Evolutionary conservation across 352 stramenopile genomes (phyloP), one percentile per base, ranked within the genome.

Genomic region (Phytophthora boehmeriae): DNA sequence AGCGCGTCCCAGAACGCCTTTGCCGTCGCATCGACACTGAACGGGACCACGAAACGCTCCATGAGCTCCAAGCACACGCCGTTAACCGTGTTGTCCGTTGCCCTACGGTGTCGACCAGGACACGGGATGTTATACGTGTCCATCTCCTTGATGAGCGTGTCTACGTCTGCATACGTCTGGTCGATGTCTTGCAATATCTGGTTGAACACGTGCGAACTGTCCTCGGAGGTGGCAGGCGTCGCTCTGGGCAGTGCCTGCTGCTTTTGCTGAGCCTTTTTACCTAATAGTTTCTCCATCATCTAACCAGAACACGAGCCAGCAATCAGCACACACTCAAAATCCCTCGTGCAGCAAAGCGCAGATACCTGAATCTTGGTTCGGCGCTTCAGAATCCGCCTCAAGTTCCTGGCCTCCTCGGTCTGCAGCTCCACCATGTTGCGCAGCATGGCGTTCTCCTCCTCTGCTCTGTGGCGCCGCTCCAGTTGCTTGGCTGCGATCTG

Each of bases 301-400:
- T 59, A 8, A 17, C 8, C 11, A 52, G 14, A 44, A 54, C 35
- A 20, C 11, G 8, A 2, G 10, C 44, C 11, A 4, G 9, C 35
- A 11, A 6, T 28, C 23, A 23, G 8, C 11, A 36, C 13, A 14
- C 1, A 2, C 19, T 36, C 11, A 47, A 36, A 28, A 30, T 5
- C 4, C 11, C 11, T 4, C 6, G 1, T n/a, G 42, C 9, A 36
- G 6, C 20, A 36, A 6, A 30, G 25, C 28, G 36, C 5, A 34
- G 42, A 20, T 59, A 73, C 55, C 42, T 74, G 53, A 45, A 64
- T 68, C 48, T 68, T 70, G 0, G 47, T 59, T 28, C 65, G 67
- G 0, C 67, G 67, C 22, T 66, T 69, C 10, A 75, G 47, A 39
- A 68, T 68, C 10, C 67, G 62, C 35, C 71, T 62, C 20, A 75